Conservation (phyloP, 1,139 yeast genomes). For the Saccharomycopsis hybrid region DNA sequence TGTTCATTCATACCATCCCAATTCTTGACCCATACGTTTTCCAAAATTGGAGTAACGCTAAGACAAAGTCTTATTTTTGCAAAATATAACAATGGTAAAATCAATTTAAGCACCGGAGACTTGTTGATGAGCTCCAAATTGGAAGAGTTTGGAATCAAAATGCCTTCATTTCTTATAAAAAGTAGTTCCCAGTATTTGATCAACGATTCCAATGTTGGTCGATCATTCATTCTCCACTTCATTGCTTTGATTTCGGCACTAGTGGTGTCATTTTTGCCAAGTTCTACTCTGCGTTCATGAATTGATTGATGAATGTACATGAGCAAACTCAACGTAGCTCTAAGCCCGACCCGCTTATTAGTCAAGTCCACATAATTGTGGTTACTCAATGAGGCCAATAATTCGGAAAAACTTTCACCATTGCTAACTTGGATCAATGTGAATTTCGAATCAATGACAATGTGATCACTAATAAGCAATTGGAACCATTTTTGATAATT, state of each 20-base stretch:
- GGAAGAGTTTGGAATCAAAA: constrained; percentile 44
- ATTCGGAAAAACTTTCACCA: constrained; percentile 40
- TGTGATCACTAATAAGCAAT: constrained; percentile 30
- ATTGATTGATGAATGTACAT: constrained; percentile 71
- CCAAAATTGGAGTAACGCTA: constrained; percentile 50
- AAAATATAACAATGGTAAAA: constrained; percentile 56
- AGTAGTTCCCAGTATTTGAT: constrained; percentile 60
- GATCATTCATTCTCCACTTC: constrained; percentile 56
- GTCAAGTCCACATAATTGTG: constrained; percentile 31
- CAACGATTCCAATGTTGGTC: constrained; percentile 49
- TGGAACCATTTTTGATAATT: constrained; percentile 53
- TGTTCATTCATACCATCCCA: constrained; percentile 58
- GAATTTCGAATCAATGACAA: constrained; percentile 41
- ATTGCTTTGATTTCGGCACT: constrained; percentile 36
- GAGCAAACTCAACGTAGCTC: constrained; percentile 57
- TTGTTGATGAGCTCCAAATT: constrained; percentile 44
- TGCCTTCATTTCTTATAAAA: constrained; percentile 56
- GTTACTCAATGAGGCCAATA: constrained; percentile 43
- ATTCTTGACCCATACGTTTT: constrained; percentile 52
- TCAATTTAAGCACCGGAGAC: constrained; percentile 52
- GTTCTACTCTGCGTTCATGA: constrained; percentile 39
- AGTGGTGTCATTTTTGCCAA: background rate
- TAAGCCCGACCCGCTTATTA: constrained; percentile 39
- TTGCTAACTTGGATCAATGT: constrained; percentile 54
- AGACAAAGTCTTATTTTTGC: constrained; percentile 59